Evolutionary conservation across 495 filamentous ascomycete genomes (phyloP), one percentile per base, ranked within the genome.

Genomic region (Hypomontagnella submonticulosa): DNA sequence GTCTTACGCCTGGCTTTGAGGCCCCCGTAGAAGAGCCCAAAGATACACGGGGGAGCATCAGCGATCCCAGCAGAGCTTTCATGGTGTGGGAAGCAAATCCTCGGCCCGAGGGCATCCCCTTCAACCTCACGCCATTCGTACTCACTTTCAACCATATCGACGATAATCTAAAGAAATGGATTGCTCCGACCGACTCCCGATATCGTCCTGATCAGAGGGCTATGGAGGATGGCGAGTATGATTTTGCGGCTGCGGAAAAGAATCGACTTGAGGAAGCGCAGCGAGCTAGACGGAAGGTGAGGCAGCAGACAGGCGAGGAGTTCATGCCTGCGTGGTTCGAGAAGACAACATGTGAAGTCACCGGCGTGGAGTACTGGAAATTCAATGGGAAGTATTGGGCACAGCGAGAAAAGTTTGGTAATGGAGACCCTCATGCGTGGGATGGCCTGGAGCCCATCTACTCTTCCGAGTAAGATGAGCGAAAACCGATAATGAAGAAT

Each of bases 181-280:
- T 99, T 7, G 90, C 94, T 34, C 96, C 96, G 4, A 99, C 95
- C 0, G 95, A 99, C 73, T 95, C 94, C 6, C 83, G 95, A 11
- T 80, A 96, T 36, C 83, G 95, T 13, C 96, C 95, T 0, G 95
- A 99, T 73, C 95, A 99, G 78, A 84, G 96, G n/a, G 95, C 95
- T 0, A 99, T 99, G 95, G 95, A 99, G 74, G 93, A 97, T 53
- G 95, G 96, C 7, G 87, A 92, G 74, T 99, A 99, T 69, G 92
- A 97, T 68, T 78, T 96, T 44, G 95, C 95, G 8, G 96, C 95
- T 0, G 83, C 82, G 16, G 95, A 99, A 82, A 99, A 99, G 84
- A 94, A 96, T 70, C 84, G 96, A 8, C 85, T 99, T 0, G 95
- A 99, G 78, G 92, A 98, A 81, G 95, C 89, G 66, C 95, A 99